Evolutionary conservation across 495 filamentous ascomycete species (phyloP), one percentile per base, ranked within the genome.

Genomic region (Trichoderma asperelloides): DNA sequence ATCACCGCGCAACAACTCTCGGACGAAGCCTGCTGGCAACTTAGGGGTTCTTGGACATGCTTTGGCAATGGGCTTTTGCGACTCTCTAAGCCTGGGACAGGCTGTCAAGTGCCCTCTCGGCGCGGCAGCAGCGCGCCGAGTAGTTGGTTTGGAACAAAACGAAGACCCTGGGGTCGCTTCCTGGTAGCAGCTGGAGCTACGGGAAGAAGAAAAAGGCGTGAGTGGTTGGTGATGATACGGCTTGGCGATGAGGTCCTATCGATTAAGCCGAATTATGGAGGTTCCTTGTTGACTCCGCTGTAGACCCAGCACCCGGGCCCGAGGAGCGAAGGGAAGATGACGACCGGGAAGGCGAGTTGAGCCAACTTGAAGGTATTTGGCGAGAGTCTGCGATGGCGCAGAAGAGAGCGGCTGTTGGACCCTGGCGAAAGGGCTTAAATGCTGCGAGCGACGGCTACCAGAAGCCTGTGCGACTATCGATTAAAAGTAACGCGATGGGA

Each of bases 271-370:
- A 93, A 80, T 97, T 98, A 98, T 83, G 95, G 95, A 75, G 95
- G 95, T 84, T 95, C 93, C 83, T 92, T 95, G 83, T 93, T 90
- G 84, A 90, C 92, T 88, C 95, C 93, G 84, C 87, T 86, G 80
- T 95, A 93, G 85, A 91, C 90, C 92, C 93, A 88, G 81, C 86
- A 85, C 73, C 87, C 86, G 76, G 95, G 93, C 83, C 92, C 92
- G 73, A 96, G 89, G 78, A 97, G 91, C 84, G 93, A 94, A 85
- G 91, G 90, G 74, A 89, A 81, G 84, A 91, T 91, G 75, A 91
- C 91, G 79, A 91, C 89, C 83, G 87, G 79, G 77, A 82, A 84
- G 79, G 79, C 88, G 86, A 87, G 84, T 82, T 90, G 93, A 93
- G 95, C 95, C 95, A 98, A 97, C 88, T 97, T 98, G 94, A 68